These are phyloP conservation scores for Lotus japonicus DNA, from an alignment of 306 rosid genomes.

Conservation along the genomic window DNA sequence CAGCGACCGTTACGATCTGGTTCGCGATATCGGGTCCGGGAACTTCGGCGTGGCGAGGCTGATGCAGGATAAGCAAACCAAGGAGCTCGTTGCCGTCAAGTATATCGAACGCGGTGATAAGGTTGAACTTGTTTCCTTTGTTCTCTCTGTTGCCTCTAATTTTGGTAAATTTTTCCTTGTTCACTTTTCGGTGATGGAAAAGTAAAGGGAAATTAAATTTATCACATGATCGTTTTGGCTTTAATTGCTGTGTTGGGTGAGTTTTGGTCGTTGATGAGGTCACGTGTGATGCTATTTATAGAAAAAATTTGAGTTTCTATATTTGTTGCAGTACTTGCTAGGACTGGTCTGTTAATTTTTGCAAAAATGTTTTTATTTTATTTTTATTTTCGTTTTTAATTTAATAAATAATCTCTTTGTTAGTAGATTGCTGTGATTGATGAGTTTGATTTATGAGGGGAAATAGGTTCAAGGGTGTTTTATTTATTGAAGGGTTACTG, in stretches of 20 bases:
- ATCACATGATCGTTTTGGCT: constrained; percentile 23
- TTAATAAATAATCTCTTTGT: too few species aligned
- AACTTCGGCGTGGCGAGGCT: constrained; percentile 90
- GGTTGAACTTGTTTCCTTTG: too few species aligned
- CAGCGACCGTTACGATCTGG: constrained; percentile 92
- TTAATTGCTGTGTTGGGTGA: constrained; percentile 13
- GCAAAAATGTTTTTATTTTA: background rate
- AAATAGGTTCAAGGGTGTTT: background rate
- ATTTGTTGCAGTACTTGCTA: constrained; percentile 15
- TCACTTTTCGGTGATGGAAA: background rate
- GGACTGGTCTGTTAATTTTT: background rate
- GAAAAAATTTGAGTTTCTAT: constrained; percentile 20
- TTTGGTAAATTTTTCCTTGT: constrained; percentile 13
- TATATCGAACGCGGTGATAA: constrained; percentile 95
- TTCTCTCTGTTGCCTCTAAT: constrained; percentile 8
- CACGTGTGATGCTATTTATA: constrained; percentile 24
- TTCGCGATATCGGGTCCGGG: constrained; percentile 86
- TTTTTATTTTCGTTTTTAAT: too few species aligned
- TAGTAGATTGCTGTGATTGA: background rate
- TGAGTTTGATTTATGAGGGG: background rate
- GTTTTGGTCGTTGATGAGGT: constrained; percentile 6
- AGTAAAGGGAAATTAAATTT: too few species aligned
- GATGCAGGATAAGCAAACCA: constrained; percentile 86
- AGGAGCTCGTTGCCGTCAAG: constrained; percentile 89
- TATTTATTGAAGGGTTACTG: background rate